Evolutionary conservation across 2,329 filamentous ascomycete genomes (phyloP).

Genomic region (Aureobasidium melanogenum): DNA sequence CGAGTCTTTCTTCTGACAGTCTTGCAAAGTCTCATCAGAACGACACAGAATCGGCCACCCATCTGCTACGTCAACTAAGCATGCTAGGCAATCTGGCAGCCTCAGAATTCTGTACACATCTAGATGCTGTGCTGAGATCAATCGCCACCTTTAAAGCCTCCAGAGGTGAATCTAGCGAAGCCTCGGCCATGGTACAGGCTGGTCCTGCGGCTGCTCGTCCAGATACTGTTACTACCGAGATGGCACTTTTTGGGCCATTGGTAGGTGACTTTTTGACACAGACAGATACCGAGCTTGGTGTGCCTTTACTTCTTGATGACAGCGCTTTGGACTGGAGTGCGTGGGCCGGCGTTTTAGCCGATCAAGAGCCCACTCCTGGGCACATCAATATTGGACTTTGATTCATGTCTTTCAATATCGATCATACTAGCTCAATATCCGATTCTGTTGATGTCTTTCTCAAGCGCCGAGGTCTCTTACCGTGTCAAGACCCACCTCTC

Average conservation of each 20-base stretch:
- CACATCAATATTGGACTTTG: conserved; percentile 4
- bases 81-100: conserved; percentile 35
- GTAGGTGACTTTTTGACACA: conserved; percentile 11
- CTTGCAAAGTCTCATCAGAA: conserved; percentile 30
- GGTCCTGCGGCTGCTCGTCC: not conserved
- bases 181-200: not conserved
- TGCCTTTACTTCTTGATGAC: conserved; percentile 7
- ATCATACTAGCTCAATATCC: not conserved
- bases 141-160: not conserved
- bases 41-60: conserved; percentile 31
- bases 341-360: conserved; percentile 3
- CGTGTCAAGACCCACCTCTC: not conserved
- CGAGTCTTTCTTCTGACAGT: conserved; percentile 29
- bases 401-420: not conserved
- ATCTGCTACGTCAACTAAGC: conserved; percentile 32
- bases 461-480: not conserved
- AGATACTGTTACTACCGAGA: conserved; percentile 4
- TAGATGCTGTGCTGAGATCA: conserved; percentile 24
- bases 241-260: conserved; percentile 6
- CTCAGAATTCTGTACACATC: conserved; percentile 33
- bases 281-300: conserved; percentile 8
- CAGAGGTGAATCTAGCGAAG: not conserved
- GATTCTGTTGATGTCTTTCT: not conserved
- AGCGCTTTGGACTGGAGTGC: conserved; percentile 7
- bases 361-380: conserved; percentile 7